Evolutionary conservation across 352 stramenopile genomes (phyloP).

Genomic region (Pythium biforme): DNA sequence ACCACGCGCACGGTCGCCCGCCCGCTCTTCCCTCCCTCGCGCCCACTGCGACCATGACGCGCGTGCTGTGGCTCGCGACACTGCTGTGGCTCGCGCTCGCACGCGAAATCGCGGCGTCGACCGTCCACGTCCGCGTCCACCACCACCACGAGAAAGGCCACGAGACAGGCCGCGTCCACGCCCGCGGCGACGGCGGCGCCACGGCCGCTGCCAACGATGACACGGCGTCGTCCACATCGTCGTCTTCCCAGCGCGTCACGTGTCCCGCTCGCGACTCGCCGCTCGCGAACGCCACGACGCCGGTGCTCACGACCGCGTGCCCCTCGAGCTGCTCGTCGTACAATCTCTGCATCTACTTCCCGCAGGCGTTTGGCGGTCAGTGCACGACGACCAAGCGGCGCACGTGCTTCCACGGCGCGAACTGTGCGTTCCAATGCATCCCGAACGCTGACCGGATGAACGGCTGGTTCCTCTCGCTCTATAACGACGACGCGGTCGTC

Average conservation of each 20-base stretch:
- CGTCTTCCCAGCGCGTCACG: background rate
- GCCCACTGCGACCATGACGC: background rate
- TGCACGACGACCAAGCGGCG: constrained; percentile 6
- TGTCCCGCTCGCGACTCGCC: background rate
- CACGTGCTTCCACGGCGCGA: constrained; percentile 12
- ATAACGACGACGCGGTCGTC: constrained; percentile 1
- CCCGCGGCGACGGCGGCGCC: background rate
- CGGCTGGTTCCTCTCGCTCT: constrained; percentile 18
- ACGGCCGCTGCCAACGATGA: background rate
- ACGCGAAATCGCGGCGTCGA: constrained; percentile 2
- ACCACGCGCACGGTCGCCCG: background rate
- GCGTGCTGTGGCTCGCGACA: background rate
- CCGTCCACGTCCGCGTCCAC: constrained; percentile 3
- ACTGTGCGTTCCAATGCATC: constrained; percentile 20
- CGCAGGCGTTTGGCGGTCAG: background rate
- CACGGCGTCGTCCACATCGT: background rate
- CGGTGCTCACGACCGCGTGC: constrained; percentile 16
- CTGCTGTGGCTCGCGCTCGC: constrained; percentile 2
- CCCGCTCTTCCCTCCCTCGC: no score
- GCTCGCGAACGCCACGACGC: constrained; percentile 6
- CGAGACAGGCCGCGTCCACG: background rate
- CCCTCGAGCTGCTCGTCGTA: constrained; percentile 10
- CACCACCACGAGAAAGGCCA: background rate
- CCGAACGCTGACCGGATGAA: background rate
- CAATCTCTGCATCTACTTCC: constrained; percentile 20